These are phyloP conservation scores for Aspergillus viridinutans DNA, from an alignment of 2,329 filamentous ascomycete genomes.

Conservation along the genomic window DNA sequence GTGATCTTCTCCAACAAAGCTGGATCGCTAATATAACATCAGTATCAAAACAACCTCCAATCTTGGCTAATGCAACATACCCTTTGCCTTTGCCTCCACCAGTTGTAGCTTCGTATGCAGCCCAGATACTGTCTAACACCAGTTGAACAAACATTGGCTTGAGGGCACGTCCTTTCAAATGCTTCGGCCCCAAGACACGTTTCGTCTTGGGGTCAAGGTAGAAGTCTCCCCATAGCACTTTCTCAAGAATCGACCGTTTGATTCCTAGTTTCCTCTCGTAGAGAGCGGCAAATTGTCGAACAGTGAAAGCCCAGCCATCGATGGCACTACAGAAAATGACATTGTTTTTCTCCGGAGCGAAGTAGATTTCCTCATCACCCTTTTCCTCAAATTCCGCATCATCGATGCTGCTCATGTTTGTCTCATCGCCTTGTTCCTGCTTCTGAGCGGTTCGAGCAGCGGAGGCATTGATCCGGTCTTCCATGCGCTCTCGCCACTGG, in stretches of 20 bases:
- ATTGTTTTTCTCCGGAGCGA: conserved; percentile 96
- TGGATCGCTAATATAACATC: conserved; percentile 57
- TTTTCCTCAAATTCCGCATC: conserved; percentile 72
- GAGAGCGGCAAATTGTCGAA: conserved; percentile 84
- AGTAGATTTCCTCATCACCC: conserved; percentile 96
- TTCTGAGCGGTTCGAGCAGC: conserved; percentile 52
- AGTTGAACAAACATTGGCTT: conserved; percentile 98
- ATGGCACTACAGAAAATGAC: conserved; percentile 98
- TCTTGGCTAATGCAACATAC: conserved; percentile 45
- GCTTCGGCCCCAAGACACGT: conserved; percentile 82
- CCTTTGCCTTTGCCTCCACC: conserved; percentile 79
- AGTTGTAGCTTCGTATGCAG: conserved; percentile 84
- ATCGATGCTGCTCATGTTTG: conserved; percentile 47
- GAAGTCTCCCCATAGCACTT: conserved; percentile 93
- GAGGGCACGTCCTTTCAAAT: conserved; percentile 82
- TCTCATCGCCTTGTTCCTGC: conserved; percentile 40
- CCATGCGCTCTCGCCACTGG: conserved; percentile 89
- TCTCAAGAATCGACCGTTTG: conserved; percentile 81
- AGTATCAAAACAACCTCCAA: conserved; percentile 24
- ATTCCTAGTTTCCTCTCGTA: conserved; percentile 98
- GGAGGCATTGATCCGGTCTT: conserved; percentile 73
- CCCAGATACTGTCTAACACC: conserved; percentile 93
- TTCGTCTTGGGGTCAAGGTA: conserved; percentile 97
- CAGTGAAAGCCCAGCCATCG: conserved; percentile 98
- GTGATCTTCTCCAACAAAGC: conserved; percentile 87